These are phyloP conservation scores for Lecanicillium sp. DNA, from an alignment of 2,329 filamentous ascomycete species.

Conservation along the genomic window DNA sequence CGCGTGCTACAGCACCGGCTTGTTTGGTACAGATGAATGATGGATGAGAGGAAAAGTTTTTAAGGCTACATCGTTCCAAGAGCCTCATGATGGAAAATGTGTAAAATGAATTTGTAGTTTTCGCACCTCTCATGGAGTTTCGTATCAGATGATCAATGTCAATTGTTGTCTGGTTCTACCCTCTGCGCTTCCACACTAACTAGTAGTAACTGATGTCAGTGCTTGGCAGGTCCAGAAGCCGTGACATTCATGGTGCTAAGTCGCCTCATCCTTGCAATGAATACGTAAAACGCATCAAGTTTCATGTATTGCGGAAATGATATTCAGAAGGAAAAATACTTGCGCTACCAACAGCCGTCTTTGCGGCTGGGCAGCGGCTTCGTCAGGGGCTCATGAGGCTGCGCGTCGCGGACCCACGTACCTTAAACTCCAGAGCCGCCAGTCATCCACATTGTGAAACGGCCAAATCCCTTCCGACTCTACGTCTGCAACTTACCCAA, in stretches of 20 bases:
- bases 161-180: slow-evolving; percentile 1
- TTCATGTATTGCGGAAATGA: background rate
- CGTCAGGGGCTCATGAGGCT: slow-evolving; percentile 1
- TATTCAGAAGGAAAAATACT: too few relatives aligned
- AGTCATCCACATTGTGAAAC: slow-evolving; percentile 9
- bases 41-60: slow-evolving; percentile 3
- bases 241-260: background rate
- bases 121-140: background rate
- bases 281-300: background rate
- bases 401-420: slow-evolving; percentile 8
- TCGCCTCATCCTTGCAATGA: background rate
- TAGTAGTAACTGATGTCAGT: background rate
- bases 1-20: background rate
- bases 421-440: background rate
- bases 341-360: too few relatives aligned
- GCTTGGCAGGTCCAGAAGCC: background rate
- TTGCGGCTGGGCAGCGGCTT: background rate
- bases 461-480: background rate
- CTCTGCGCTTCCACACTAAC: background rate
- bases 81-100: slow-evolving; percentile 12
- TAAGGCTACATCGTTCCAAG: slow-evolving; percentile 1
- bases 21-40: slow-evolving; percentile 1
- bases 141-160: background rate
- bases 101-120: slow-evolving; percentile 12
- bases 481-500: background rate